Evolutionary conservation across 495 filamentous ascomycete species (phyloP), one percentile per base, ranked within the genome.

Genomic region (Penicillium egyptiacum): DNA sequence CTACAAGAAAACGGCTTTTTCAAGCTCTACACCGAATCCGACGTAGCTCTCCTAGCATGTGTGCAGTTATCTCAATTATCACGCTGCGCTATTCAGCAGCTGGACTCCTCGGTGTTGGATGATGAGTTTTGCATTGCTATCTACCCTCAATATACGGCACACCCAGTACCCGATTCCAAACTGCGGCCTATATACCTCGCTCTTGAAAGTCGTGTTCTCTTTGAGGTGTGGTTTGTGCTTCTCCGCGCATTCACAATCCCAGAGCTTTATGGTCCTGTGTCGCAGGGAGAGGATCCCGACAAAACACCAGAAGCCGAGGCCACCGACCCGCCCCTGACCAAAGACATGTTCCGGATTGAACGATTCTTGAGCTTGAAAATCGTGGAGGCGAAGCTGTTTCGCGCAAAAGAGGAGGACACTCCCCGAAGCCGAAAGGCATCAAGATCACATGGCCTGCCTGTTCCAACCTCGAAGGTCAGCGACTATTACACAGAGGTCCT

Each of bases 151-250:
- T 93, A 83, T 83, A 89, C 84, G 56, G 87, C 70, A 60, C 80
- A 85, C 8, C 82, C 86, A 4, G 81, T 83, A 8, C 58, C 69
- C 10, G 73, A 74, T 20, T 62, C 70, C 19, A 84, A 80, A 6
- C 67, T 71, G 26, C 75, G 75, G n/a, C 75, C 73, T 8, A 64
- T 90, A 33, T 98, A 96, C 71, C 81, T 99, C 25, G 85, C 88
- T 16, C 71, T 98, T 16, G 95, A 98, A 60, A 91, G 85, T 19
- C 81, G 95, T 19, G 87, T 96, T 2, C 75, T 94, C 7, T 96
- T 94, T 66, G 94, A 99, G 65, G 95, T 96, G 12, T 98, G 94
- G 95, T 92, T 96, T 67, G 94, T 96, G 8, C 79, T 99, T 25
- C 67, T 99, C 25, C 83, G 92, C 57, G 92, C 94, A 1, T 98